Evolutionary conservation across 208 protist species (phyloP), one percentile per base, ranked within the genome.

Genomic region (Crithidia thermophila): DNA sequence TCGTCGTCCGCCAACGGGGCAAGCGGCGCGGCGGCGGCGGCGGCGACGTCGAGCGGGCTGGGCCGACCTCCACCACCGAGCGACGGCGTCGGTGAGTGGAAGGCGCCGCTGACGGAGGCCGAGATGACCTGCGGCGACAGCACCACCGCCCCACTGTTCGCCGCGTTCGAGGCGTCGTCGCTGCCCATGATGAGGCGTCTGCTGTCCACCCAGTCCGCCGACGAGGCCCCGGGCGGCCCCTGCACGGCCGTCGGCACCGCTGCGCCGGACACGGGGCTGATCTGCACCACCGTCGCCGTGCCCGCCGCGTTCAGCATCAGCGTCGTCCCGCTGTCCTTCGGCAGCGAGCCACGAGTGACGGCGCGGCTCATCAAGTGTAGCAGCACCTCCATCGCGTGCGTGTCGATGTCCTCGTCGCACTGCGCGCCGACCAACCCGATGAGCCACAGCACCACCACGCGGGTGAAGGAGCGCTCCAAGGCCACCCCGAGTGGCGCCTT

Each of bases 341-440:
- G 79, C 40, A 89, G 70, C 28, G 62, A 65, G 31, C 76, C 77
- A 3, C 77, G 56, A 28, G 45, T 28, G 3, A 83, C 37, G 1
- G 85, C 69, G 20, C 69, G 75, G 28, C 60, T 60, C 43, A 93
- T 75, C 13, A 95, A 5, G 11, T 72, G 51, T 25, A 82, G 56
- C 4, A 95, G 72, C 40, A 93, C 83, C 62, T 85, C 66, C 65
- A 91, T 72, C 30, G 83, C 86, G 27, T 84, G 65, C 11, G n/a
- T 64, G 55, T 90, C 82, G 33, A 86, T 79, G 58, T 86, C 79
- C 31, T 90, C 87, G 62, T 93, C 87, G 57, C 80, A 82, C 58
- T 81, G 67, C 3, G 82, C 77, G 23, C 58, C 67, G 18, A 82
- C 50, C 2, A 93, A 49, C 13, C 64, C 76, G 58, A 74, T 70